Base-by-base conservation (phyloP, 108 stramenopile species). In the Bacterosira constricta region DNA sequence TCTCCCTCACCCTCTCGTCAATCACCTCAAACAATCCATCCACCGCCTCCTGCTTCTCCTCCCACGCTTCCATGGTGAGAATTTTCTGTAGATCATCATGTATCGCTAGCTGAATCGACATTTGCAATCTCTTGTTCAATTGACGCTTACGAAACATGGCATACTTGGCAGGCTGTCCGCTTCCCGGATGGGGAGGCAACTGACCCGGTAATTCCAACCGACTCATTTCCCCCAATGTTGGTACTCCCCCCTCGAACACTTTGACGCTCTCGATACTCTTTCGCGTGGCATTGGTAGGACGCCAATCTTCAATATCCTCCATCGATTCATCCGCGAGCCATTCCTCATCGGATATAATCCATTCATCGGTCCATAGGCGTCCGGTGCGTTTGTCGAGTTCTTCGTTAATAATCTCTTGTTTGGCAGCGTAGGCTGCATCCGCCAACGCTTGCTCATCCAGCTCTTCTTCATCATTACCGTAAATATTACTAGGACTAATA, bases 251-350 rank as follows among this genome's bases (percentile, higher is more conserved):
- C 17, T 25, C 37, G 18, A 26, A 41, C 0, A 93, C 64, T 46
- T 77, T 53, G 12, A 93, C 75, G n/a, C 87, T 85, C 56, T 93
- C 92, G 32, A 75, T 71, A 66, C 85, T 86, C 58, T 83, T 77
- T 8, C 87, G 66, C 20, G 85, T 88, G 35, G 81, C 82, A 54
- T 83, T 53, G 10, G 86, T 75, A 0, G 88, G 83, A 15, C 76
- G 71, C 92, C 92, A 93, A 17, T 89, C 87, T 23, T 87, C 84
- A 27, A 93, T 59, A 57, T 89, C 88, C 29, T 90, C 88, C 44
- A 46, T 71, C 3, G 47, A 35, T 27, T 68, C 72, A 32, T 67
- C 64, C 35, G 73, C 32, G 66, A 75, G 69, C 90, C 90, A 88
- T 54, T 87, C 84, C 46, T 90, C 87, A 49, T 88, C 86, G 8